Conservation (phyloP, 1,139 yeast genomes). For the Geotrichum bryndzae region DNA sequence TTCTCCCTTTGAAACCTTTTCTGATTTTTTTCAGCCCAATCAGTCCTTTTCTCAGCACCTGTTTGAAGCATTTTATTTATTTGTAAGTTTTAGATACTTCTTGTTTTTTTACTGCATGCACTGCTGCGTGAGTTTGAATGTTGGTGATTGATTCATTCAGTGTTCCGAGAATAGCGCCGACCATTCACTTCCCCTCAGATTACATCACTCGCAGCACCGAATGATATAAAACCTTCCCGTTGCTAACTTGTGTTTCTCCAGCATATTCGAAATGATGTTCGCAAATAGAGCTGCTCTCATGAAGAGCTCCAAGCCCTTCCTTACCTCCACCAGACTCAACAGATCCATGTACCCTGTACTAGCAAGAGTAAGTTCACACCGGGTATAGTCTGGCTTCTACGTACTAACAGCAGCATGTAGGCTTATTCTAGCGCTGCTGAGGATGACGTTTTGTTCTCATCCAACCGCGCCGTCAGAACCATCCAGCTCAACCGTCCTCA, state of each 20-base stretch:
- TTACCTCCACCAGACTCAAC: neutral
- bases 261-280: constrained; percentile 1
- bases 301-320: constrained; percentile 3
- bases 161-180: neutral
- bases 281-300: constrained; percentile 5
- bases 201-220: neutral
- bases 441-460: constrained; percentile 56
- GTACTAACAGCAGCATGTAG: neutral
- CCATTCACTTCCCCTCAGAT: neutral
- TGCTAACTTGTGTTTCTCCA: neutral
- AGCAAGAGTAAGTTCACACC: neutral
- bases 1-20: neutral
- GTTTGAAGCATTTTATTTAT: neutral
- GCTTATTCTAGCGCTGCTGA: constrained; percentile 21
- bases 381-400: neutral
- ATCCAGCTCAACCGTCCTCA: constrained; percentile 75
- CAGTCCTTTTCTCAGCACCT: neutral
- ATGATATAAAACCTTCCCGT: neutral
- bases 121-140: neutral
- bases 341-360: neutral
- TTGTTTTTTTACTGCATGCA: neutral
- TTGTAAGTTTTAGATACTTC: neutral
- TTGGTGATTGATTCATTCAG: neutral
- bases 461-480: constrained; percentile 63
- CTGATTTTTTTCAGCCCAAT: neutral